Percentiles rank a stretch among this genome's conserved stretches.
Conservation (phyloP, 148 eudicot species). For the Rhododendron molle region DNA sequence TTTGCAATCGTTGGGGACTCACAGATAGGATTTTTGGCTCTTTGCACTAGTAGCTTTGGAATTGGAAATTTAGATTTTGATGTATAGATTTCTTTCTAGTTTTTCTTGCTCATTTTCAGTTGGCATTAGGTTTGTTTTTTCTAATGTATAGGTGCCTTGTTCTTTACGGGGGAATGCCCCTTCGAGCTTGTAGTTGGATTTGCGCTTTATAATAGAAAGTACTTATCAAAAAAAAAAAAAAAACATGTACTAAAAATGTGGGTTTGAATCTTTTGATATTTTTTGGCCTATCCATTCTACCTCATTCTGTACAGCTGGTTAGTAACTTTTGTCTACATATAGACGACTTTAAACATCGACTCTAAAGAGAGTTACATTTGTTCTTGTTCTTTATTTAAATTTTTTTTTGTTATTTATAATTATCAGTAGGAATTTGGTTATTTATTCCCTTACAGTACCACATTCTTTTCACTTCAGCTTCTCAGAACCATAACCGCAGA, state of each 20-base stretch:
- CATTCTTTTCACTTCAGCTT: not conserved
- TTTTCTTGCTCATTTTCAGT: no score
- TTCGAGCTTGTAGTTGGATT: no score
- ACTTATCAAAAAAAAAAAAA: no score
- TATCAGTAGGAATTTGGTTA: not conserved
- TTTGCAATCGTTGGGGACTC: no score
- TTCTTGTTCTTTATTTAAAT: not conserved
- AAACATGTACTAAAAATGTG: not conserved
- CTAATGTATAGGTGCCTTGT: no score
- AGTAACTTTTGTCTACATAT: not conserved
- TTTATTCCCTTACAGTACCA: not conserved
- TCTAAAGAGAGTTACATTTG: not conserved
- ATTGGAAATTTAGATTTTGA: no score
- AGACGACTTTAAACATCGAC: not conserved
- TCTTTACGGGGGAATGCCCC: no score
- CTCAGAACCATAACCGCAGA: not conserved
- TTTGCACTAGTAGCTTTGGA: no score
- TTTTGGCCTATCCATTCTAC: not conserved
- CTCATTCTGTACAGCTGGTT: not conserved
- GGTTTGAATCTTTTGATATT: not conserved
- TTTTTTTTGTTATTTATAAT: not conserved
- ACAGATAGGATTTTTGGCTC: no score
- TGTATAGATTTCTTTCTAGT: no score
- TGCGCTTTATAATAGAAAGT: no score
- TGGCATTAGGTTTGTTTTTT: no score